Base-by-base conservation (phyloP, 345 rosid species). In the Hevea brasiliensis region DNA sequence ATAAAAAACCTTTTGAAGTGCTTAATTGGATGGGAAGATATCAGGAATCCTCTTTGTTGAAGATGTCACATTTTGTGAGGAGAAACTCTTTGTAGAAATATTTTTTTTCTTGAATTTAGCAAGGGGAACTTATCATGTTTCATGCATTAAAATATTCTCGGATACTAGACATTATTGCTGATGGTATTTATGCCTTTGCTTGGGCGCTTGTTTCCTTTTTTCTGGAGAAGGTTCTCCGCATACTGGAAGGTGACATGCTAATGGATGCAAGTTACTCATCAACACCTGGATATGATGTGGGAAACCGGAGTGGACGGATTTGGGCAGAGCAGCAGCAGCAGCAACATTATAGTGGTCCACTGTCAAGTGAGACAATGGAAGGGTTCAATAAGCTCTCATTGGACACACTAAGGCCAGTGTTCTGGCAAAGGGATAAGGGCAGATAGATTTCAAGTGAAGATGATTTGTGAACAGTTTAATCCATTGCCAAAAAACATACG, bases 241-340 rank as follows among this genome's bases (percentile, higher is more conserved):
- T 96, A 72, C 78, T 96, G 65, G 99, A 96, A 83, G 99, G 99
- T 8, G 99, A 96, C 80, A 82, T 85, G 91, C 76, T 90, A 59
- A 67, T 91, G 79, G 97, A 93, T 24, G 26, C 85, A 41, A 93
- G 85, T 76, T 91, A 76, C 82, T 72, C 80, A 61, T 84, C 97
- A 1, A 86, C 95, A 7, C 93, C 99, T 4, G 83, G 89, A 6
- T 91, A 82, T 71, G 97, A 91, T 18, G 88, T 80, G 58, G 98
- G 99, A 66, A 93, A 81, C 86, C 84, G 88, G 48, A 93, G 98
- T 48, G 93, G 96, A n/a, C 81, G 97, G 69, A 81, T 91, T 24
- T 87, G 87, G 89, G 81, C 73, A n/a, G 93, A 92, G 32, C 87
- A 81, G 69, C 86, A 68, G 65, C 77, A 71, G 27, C 87, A 72